Percentiles rank a stretch among this genome's conserved stretches.
phyloP scores from a whole-genome alignment of 306 rosid genomes.

The Rosa persica region DNA sequence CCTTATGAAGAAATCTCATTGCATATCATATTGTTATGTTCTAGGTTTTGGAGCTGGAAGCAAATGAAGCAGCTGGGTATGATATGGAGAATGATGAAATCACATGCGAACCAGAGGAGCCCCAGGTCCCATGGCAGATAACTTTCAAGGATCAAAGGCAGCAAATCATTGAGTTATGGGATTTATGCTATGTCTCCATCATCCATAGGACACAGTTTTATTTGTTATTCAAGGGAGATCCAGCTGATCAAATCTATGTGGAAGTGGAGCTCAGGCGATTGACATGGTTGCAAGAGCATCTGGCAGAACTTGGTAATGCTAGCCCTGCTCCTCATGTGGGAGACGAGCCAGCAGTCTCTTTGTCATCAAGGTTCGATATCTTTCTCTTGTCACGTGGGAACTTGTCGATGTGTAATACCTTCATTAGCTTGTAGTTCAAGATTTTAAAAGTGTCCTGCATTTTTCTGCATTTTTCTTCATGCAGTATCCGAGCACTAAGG shows the following conservation, averaged over 20 bases:
- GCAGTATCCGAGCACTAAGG: slow-evolving; percentile 76
- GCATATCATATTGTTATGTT: slow-evolving; percentile 5
- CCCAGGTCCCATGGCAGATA: slow-evolving; percentile 79
- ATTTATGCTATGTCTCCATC: slow-evolving; percentile 83
- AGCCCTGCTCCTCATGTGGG: slow-evolving; percentile 90
- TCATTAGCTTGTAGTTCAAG: background rate
- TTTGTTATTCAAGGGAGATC: slow-evolving; percentile 89
- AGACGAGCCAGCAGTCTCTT: slow-evolving; percentile 77
- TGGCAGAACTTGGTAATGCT: slow-evolving; percentile 83
- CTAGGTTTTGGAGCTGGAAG: slow-evolving; percentile 96
- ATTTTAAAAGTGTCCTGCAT: background rate
- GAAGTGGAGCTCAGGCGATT: slow-evolving; percentile 96
- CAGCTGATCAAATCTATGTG: slow-evolving; percentile 91
- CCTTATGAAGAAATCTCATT: background rate
- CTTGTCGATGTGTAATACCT: background rate
- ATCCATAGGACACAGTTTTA: slow-evolving; percentile 96
- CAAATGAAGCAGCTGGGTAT: slow-evolving; percentile 91
- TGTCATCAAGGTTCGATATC: slow-evolving; percentile 74
- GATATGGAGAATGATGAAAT: slow-evolving; percentile 61
- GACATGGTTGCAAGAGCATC: slow-evolving; percentile 92
- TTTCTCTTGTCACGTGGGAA: slow-evolving; percentile 12
- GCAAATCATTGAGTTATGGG: slow-evolving; percentile 91
- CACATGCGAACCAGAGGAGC: slow-evolving; percentile 51
- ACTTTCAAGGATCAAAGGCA: slow-evolving; percentile 79
- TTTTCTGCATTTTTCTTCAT: slow-evolving; percentile 29